phyloP scores from a whole-genome alignment of 345 rosid species.

The Mallotus nudiflorus region DNA sequence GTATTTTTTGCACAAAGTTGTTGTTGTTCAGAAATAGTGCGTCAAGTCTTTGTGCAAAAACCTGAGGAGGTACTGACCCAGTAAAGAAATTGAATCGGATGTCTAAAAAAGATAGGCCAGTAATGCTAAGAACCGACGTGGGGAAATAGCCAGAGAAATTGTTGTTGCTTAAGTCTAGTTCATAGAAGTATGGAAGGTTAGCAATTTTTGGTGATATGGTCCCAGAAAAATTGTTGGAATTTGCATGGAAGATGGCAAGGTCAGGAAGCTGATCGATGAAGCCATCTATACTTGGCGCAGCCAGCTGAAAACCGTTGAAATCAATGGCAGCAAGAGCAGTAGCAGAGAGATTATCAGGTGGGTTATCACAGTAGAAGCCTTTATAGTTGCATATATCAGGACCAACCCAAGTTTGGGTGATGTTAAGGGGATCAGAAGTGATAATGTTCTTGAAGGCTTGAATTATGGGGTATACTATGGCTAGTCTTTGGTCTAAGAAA shows the following conservation, averaged over 20 bases:
- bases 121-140: slow-evolving; percentile 20
- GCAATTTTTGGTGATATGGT: slow-evolving; percentile 29
- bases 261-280: slow-evolving; percentile 48
- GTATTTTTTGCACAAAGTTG: slow-evolving; percentile 33
- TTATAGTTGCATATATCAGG: slow-evolving; percentile 38
- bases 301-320: slow-evolving; percentile 38
- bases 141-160: slow-evolving; percentile 37
- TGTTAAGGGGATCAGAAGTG: slow-evolving; percentile 34
- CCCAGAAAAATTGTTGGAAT: slow-evolving; percentile 49
- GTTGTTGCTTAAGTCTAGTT: slow-evolving; percentile 50
- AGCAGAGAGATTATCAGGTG: slow-evolving; percentile 42
- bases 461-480: slow-evolving; percentile 23
- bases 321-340: slow-evolving; percentile 40
- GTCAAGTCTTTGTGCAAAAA: slow-evolving; percentile 33
- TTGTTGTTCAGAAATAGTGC: slow-evolving; percentile 49
- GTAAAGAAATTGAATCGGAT: slow-evolving; percentile 44
- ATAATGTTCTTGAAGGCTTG: slow-evolving; percentile 36
- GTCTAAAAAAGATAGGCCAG: slow-evolving; percentile 35
- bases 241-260: slow-evolving; percentile 56
- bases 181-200: slow-evolving; percentile 31
- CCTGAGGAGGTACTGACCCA: slow-evolving; percentile 39
- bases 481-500: slow-evolving; percentile 36
- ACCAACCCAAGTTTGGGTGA: slow-evolving; percentile 44
- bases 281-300: slow-evolving; percentile 39
- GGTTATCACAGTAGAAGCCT: slow-evolving; percentile 43